Evolutionary conservation across 148 eudicot species (phyloP), one percentile per base, ranked within the genome.

Genomic region (Bassia scoparia): DNA sequence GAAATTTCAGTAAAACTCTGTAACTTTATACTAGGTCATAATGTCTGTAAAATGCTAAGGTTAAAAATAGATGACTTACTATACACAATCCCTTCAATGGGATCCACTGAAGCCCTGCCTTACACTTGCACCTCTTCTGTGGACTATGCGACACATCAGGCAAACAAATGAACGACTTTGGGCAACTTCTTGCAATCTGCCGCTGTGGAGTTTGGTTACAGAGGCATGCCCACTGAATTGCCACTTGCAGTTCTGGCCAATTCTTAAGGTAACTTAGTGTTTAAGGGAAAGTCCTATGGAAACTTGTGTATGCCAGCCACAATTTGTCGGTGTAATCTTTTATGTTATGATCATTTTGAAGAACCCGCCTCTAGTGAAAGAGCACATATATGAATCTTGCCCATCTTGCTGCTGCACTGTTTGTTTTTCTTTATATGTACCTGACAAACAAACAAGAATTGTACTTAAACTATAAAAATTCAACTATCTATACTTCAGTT

Each of bases 231-330:
- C 88, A 87, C 74, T 85, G 79, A 3, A 87, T 68, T 80, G 84
- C 88, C 61, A 87, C 50, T 35, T 79, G 84, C 16, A 87, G 85
- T 17, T 76, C 21, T 7, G 88, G 86, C 90, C 90, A 87, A 48
- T 83, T 83, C 78, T 53, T 9, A 83, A 3, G 87, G 88, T 64
- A 79, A 61, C 2, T 31, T 23, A 24, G 84, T 58, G 37, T 86
- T 78, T 23, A 84, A 68, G 23, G 79, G 76, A 16, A n/a, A 77
- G 14, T 16, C 64, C 71, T 7, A 88, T 80, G 64, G 64, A 81
- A 88, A 75, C 91, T 88, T 20, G 78, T 80, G 75, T 78, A 88
- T 1, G 78, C 89, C 48, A 69, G n/a, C n/a, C 48, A 68, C 89
- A 88, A 50, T 85, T 84, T 4, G 70, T 55, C 0, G 67, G 71